phyloP scores from a whole-genome alignment of 2,329 filamentous ascomycete genomes.

The Fragosphaeria purpurea region DNA sequence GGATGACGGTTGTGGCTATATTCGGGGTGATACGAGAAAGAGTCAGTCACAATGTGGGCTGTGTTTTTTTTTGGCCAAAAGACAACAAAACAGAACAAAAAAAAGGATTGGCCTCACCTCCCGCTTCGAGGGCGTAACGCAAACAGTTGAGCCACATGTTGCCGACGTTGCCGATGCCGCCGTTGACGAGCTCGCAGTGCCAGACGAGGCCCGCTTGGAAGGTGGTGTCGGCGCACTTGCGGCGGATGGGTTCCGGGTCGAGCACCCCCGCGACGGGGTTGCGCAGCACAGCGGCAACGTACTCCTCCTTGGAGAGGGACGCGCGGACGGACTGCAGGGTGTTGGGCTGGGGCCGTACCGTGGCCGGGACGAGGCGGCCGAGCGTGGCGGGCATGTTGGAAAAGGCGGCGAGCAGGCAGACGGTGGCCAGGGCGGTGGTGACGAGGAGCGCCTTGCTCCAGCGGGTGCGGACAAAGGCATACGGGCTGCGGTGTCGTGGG shows the following conservation, averaged over 20 bases:
- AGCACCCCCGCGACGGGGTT: slow-evolving; percentile 13
- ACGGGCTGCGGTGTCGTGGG: neutral
- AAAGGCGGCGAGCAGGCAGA: neutral
- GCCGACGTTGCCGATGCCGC: slow-evolving; percentile 26
- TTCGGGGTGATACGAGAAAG: neutral
- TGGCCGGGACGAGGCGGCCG: no score
- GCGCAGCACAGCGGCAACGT: slow-evolving; percentile 11
- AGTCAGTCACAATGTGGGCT: no score
- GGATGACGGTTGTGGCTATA: slow-evolving; percentile 12
- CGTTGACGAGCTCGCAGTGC: slow-evolving; percentile 24
- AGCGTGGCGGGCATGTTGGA: no score
- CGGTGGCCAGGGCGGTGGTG: neutral
- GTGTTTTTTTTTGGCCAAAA: neutral
- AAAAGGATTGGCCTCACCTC: slow-evolving; percentile 2
- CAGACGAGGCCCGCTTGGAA: slow-evolving; percentile 26
- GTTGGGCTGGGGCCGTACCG: neutral
- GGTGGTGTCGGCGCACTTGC: slow-evolving; percentile 18
- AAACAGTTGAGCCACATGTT: slow-evolving; percentile 27
- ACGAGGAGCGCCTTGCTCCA: neutral
- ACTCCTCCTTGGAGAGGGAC: slow-evolving; percentile 8
- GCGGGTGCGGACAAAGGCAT: neutral
- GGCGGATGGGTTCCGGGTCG: slow-evolving; percentile 11
- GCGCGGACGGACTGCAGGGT: neutral
- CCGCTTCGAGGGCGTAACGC: slow-evolving; percentile 24
- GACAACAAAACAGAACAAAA: neutral